Evolutionary conservation across 306 rosid species (phyloP), one percentile per base, ranked within the genome.

Genomic region (Cucurbita moschata): DNA sequence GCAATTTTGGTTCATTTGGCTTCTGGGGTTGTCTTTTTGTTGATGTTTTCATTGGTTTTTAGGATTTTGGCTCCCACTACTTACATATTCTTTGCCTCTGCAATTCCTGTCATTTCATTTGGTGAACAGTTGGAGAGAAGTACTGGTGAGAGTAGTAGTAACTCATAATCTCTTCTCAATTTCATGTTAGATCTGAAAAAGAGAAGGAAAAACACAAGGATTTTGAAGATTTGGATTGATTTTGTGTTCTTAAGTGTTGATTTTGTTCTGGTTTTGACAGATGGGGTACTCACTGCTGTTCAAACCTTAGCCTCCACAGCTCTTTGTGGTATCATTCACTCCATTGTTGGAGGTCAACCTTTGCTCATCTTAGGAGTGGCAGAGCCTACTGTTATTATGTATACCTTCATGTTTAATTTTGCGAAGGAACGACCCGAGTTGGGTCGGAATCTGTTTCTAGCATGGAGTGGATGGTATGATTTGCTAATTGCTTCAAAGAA

Each of bases 351-450:
- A 59, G 98, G 98, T 81, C 98, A 93, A 81, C 97, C 98, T 30
- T 82, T 93, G 71, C 77, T 93, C 59, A 90, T 93, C 77, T 80
- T 93, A 57, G 98, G 98, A 67, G 98, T 93, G 78, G 98, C 98
- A n/a, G 98, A 93, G 79, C 98, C 98, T 51, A 93, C 98, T 9
- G 98, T 93, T 61, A 90, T 93, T 73, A 93, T 93, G 98, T 93
- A 93, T 77, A 88, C 93, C 3, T 93, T 93, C 87, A 86, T 93
- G 96, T 93, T 90, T 73, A 86, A 86, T 81, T 93, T 93, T 72
- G 98, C 93, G 9, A 93, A 93, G 78, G 96, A 87, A 80, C 84
- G 88, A 52, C 79, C 91, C 0, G 93, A 87, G 42, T 82, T 93
- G 77, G 98, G 98, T 55, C 81, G 83, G 43, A 60, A 88, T 46